Conservation (phyloP, 2,329 filamentous ascomycete genomes). For the Epichloe uncinata region DNA sequence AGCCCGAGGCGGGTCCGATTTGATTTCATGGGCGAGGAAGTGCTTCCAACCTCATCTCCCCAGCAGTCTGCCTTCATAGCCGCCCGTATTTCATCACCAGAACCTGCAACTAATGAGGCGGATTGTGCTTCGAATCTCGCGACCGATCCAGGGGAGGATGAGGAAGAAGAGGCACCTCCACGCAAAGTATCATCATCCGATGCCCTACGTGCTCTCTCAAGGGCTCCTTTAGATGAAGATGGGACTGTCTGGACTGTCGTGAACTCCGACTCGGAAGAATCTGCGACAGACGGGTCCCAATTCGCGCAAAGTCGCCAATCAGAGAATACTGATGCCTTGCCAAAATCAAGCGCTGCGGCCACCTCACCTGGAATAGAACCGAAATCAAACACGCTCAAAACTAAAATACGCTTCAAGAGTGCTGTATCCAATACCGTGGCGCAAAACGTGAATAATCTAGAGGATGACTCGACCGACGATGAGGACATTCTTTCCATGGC, state of each 20-base stretch:
- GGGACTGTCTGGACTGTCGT: constrained; percentile 38
- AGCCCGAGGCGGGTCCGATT: constrained; percentile 52
- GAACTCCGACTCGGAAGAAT: constrained; percentile 20
- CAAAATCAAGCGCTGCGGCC: background rate
- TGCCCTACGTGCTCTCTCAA: constrained; percentile 36
- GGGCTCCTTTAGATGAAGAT: constrained; percentile 33
- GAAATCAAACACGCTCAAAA: background rate
- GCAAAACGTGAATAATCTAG: constrained; percentile 7
- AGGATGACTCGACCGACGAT: constrained; percentile 25
- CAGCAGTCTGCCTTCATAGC: constrained; percentile 22
- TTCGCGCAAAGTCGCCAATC: background rate
- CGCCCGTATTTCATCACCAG: constrained; percentile 14
- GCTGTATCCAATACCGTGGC: background rate
- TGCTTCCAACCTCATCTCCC: constrained; percentile 46
- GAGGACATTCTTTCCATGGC: constrained; percentile 29
- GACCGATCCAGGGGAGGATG: constrained; percentile 26
- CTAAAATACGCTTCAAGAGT: background rate
- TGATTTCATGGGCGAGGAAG: constrained; percentile 45
- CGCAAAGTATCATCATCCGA: constrained; percentile 45
- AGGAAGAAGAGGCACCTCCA: constrained; percentile 28
- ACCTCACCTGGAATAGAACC: background rate
- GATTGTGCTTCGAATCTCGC: constrained; percentile 20
- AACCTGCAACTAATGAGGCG: constrained; percentile 14
- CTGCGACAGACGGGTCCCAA: constrained; percentile 4
- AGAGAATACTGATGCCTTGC: background rate